Base-by-base conservation (phyloP, 768 basidiomycete genomes). In the Lactarius hatsudake region DNA sequence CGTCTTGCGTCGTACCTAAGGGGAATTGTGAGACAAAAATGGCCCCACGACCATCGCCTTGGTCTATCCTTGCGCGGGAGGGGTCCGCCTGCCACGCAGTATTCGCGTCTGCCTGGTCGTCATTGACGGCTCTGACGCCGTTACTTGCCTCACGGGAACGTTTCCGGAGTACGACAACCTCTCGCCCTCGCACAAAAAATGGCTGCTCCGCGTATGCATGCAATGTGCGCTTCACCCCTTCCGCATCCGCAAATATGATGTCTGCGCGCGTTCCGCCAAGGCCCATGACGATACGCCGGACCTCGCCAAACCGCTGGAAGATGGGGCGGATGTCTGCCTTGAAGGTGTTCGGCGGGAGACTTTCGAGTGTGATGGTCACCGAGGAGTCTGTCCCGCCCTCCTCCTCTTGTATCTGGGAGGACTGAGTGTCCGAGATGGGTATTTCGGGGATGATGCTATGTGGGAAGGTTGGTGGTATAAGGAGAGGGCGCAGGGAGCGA, bases 201-300 rank as follows among this genome's bases (percentile, higher is more conserved):
- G 59, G 66, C 26, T 18, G 9, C 42, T 67, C 66, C 0, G 66
- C 66, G 12, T 67, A 67, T 5, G 66, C 66, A 13, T 60, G 59
- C 53, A 67, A 48, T 0, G 58, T 38, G 10, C 62, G 58, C 15
- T 20, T 61, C 4, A 64, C 59, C 34, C 32, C 53, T 17, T 40
- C 17, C 3, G 15, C 42, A 12, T 64, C 59, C 5, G 34, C 34
- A 12, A 64, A 68, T 20, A 60, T 5, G 58, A 64, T 56, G 5
- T 67, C 66, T 5, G 66, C 66, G 26, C 34, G 13, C 3, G 23
- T 36, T 5, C 58, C 66, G 28, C 20, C 51, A 2, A 32, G n/a
- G 17, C 23, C 32, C 2, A 63, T 5, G 3, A 43, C 1, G 32
- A 67, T 55, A 48, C 51, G 57, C 38, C 3, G 34, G 32, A 67